Conservation (phyloP, 164 flowering plant species). For the Buxus sempervirens region DNA sequence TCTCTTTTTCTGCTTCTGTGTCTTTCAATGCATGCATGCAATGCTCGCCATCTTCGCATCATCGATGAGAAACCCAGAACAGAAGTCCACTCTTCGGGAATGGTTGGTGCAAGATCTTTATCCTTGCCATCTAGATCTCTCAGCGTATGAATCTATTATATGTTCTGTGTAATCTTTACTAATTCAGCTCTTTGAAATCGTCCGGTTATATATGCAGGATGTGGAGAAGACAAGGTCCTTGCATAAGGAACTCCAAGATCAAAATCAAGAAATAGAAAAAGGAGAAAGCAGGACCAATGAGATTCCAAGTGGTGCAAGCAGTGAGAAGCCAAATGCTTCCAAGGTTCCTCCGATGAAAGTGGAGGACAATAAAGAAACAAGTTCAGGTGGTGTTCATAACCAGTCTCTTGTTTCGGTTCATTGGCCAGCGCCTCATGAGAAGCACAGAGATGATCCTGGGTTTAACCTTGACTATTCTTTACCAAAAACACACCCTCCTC, state of each 20-base stretch:
- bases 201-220: constrained; percentile 12
- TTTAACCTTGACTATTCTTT: constrained; percentile 52
- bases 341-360: constrained; percentile 12
- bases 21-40: constrained; percentile 39
- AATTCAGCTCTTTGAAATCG: no score
- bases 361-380: background rate
- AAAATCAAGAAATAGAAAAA: background rate
- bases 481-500: constrained; percentile 69
- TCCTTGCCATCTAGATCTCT: background rate
- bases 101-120: constrained; percentile 11
- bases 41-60: constrained; percentile 22
- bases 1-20: constrained; percentile 11
- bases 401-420: constrained; percentile 24
- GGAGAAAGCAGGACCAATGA: background rate
- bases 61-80: background rate
- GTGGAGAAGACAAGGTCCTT: constrained; percentile 5
- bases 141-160: no score
- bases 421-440: constrained; percentile 23
- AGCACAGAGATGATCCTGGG: constrained; percentile 20
- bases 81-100: background rate
- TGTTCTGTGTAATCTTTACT: no score
- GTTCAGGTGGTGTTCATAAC: constrained; percentile 22
- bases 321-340: constrained; percentile 8
- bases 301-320: constrained; percentile 13
- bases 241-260: background rate